phyloP scores from a whole-genome alignment of 1,139 yeast genomes.

The Zygosaccharomyces sapae region DNA sequence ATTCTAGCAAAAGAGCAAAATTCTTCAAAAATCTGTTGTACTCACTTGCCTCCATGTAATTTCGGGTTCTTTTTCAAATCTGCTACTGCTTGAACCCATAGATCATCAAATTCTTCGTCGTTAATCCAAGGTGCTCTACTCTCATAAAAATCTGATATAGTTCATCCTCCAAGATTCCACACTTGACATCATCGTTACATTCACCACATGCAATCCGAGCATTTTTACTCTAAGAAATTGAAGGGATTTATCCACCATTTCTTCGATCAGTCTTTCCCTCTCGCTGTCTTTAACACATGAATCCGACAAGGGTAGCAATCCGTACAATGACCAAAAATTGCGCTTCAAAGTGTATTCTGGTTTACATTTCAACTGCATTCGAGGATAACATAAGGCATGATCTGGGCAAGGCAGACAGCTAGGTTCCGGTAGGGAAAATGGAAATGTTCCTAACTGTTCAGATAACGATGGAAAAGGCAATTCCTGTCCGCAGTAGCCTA shows the following conservation, averaged over 20 bases:
- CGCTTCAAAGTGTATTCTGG: constrained; percentile 57
- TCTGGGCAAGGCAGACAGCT: constrained; percentile 73
- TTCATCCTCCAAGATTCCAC: constrained; percentile 52
- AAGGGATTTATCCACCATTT: constrained; percentile 64
- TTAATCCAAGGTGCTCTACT: constrained; percentile 51
- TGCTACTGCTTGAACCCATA: constrained; percentile 66
- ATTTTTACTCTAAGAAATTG: constrained; percentile 64
- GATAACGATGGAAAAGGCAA: constrained; percentile 36
- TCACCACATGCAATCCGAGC: constrained; percentile 68
- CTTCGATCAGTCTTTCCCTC: constrained; percentile 63
- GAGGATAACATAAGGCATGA: constrained; percentile 69
- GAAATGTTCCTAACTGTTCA: constrained; percentile 18
- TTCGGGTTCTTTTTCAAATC: constrained; percentile 71
- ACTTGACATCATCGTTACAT: constrained; percentile 41
- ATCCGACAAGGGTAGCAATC: constrained; percentile 55
- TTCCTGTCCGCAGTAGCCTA: constrained; percentile 70
- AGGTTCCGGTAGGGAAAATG: constrained; percentile 49
- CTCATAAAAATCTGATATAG: constrained; percentile 57
- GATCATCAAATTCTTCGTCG: constrained; percentile 72
- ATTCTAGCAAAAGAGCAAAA: constrained; percentile 11
- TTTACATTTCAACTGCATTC: constrained; percentile 59
- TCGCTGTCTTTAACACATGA: constrained; percentile 74
- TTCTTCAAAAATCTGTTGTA: constrained; percentile 17
- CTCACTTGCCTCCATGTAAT: constrained; percentile 81
- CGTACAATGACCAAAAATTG: constrained; percentile 55